Evolutionary conservation across 495 filamentous ascomycete genomes (phyloP).

Genomic region (Thermothielavioides terrestris): DNA sequence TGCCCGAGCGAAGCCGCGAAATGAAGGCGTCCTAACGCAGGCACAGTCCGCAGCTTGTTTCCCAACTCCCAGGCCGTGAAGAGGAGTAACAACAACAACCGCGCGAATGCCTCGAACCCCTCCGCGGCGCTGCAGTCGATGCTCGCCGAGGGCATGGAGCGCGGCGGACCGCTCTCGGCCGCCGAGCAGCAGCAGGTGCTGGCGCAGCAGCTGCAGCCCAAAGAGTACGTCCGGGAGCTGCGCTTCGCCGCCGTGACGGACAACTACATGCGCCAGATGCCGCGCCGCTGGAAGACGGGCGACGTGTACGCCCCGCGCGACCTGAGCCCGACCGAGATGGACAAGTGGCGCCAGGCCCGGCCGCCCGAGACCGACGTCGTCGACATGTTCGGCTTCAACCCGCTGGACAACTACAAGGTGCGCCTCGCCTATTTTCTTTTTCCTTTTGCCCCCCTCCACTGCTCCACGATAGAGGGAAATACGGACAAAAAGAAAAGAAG

Average conservation of each 20-base stretch:
- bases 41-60: slow-evolving; percentile 10
- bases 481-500: too few relatives aligned
- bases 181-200: slow-evolving; percentile 1
- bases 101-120: not conserved
- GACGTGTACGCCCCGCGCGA: slow-evolving; percentile 91
- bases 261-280: slow-evolving; percentile 34
- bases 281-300: slow-evolving; percentile 58
- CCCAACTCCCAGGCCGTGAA: too few relatives aligned
- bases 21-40: too few relatives aligned
- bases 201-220: not conserved
- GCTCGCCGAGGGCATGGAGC: not conserved
- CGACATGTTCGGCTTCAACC: slow-evolving; percentile 72
- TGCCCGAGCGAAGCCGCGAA: too few relatives aligned
- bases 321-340: slow-evolving; percentile 63
- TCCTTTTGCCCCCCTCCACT: not conserved
- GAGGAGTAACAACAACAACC: slow-evolving; percentile 23
- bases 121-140: not conserved
- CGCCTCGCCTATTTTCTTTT: slow-evolving; percentile 24
- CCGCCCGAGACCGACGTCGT: slow-evolving; percentile 58
- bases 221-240: slow-evolving; percentile 12
- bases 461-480: too few relatives aligned
- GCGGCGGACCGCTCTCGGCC: not conserved
- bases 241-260: slow-evolving; percentile 9
- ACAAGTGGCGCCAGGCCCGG: slow-evolving; percentile 44
- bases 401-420: slow-evolving; percentile 78